Base-by-base conservation (phyloP, 371 early-diverging fungal genomes). In the Mucor ambiguus region DNA sequence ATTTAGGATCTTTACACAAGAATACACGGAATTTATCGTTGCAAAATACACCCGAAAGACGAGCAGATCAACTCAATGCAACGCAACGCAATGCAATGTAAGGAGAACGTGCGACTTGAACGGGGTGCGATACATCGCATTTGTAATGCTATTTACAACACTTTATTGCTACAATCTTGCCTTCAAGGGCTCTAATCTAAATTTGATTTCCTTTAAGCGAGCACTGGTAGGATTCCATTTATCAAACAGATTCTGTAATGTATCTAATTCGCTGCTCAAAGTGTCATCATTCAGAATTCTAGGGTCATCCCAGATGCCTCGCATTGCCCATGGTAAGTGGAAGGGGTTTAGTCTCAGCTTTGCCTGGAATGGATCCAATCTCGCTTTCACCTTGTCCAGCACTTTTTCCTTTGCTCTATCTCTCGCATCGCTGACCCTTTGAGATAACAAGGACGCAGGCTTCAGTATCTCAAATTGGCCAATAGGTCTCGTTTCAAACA, bases 281-380 rank as follows among this genome's bases (percentile, higher is more conserved):
- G 54, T 60, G 4, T 71, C 66, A 60, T 90, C 80, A 14, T 77
- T 70, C 9, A 70, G 65, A 11, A 95, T 84, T n/a, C 65, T 69
- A 29, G 86, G 78, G 61, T 94, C 93, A 26, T 88, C 88, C 67
- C 86, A 76, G 26, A 96, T 76, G 12, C 90, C 89, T 9, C 94
- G 92, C 85, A 96, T 86, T 20, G 90, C 90, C 95, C 95, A 96
- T 5, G 97, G 96, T 3, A 96, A 76, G 74, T 85, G 91, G 72
- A 89, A 94, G 9, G 95, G 95, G 57, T 96, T 96, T 35, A 90
- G 72, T 30, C 83, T 79, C 14, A 72, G 59, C 28, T 77, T 79
- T 10, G 84, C 89, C 37, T 77, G 74, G 48, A 87, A 85, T 8
- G 75, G 75, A 8, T 83, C 66, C 48, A 86, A 49, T 4, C 56